Evolutionary conservation across 2,329 filamentous ascomycete species (phyloP), one percentile per base, ranked within the genome.

Genomic region (Epicoccum nigrum): DNA sequence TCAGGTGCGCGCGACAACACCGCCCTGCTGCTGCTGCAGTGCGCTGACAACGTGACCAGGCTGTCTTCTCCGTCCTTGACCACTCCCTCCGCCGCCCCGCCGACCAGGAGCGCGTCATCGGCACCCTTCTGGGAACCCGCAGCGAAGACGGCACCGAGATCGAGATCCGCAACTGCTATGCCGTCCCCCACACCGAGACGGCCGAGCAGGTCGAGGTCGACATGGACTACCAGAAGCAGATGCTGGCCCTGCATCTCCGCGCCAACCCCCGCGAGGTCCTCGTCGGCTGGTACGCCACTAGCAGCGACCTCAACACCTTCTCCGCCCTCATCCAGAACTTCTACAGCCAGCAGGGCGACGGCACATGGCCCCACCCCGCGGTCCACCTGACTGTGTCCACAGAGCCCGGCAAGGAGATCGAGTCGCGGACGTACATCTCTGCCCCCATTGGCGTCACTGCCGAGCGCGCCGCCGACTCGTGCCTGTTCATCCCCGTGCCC

Each of bases 161-260:
- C 70, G 92, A 96, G 77, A 94, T 99, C 70, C 87, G 91, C 72
- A 95, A 91, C 72, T 93, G 91, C 80, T 99, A 99, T 75, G 94
- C 94, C 64, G 96, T 99, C 71, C 92, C 93, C 63, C 94, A 99
- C 81, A 97, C 93, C 64, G 94, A 99, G 80, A 96, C 93, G 65
- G 89, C 92, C 74, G 94, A 99, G 77, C 94, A 99, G 78, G 94
- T 99, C 69, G 94, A 99, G 78, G 94, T 99, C 60, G 94, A 99
- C 74, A 96, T 99, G 83, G 94, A 99, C 78, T 99, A 97, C 79
- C 94, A 99, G 80, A 97, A 97, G 85, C 92, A 93, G 77, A 99
- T 99, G 94, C 87, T 97, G 51, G 88, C 90, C 54, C 82, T 99
- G 66, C 93, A 96, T 74, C 86, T 97, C 64, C 93, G 93, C 79